Percentiles rank a stretch among this genome's conserved stretches.
Conservation (phyloP, 352 stramenopile species). For the Pythium aphanidermatum region DNA sequence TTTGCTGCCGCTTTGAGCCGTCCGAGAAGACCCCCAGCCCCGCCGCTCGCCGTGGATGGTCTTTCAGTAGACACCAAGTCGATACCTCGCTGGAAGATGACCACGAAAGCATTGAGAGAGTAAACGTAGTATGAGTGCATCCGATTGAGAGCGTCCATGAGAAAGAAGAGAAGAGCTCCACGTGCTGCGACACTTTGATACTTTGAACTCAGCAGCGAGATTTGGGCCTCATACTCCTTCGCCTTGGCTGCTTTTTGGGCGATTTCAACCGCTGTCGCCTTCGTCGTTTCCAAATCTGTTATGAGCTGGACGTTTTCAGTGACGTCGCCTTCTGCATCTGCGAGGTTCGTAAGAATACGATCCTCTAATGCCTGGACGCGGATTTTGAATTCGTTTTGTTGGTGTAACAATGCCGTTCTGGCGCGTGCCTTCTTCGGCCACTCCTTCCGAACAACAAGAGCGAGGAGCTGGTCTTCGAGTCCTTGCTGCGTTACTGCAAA, state of each 20-base stretch:
- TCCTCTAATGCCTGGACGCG: constrained; percentile 84
- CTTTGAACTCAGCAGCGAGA: constrained; percentile 84
- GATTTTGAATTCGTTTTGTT: constrained; percentile 91
- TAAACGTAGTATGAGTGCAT: constrained; percentile 96
- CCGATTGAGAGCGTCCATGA: constrained; percentile 90
- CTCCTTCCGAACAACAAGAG: constrained; percentile 86
- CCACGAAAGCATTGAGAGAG: constrained; percentile 92
- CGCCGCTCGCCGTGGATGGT: constrained; percentile 10
- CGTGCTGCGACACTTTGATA: constrained; percentile 90
- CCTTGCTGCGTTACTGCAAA: constrained; percentile 88
- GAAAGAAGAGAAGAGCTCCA: constrained; percentile 93
- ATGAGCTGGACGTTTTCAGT: constrained; percentile 96
- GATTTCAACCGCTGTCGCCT: constrained; percentile 84
- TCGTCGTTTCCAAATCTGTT: constrained; percentile 91
- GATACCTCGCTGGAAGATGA: constrained; percentile 94
- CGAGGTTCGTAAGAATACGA: constrained; percentile 81
- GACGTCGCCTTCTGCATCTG: constrained; percentile 80
- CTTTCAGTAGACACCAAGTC: constrained; percentile 73
- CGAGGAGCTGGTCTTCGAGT: constrained; percentile 87
- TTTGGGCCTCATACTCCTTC: constrained; percentile 64
- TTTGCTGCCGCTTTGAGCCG: constrained; percentile 79
- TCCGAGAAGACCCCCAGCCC: constrained; percentile 33
- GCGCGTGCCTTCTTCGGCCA: constrained; percentile 82
- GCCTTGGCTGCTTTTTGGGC: constrained; percentile 76
- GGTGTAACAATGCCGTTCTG: constrained; percentile 73